Base-by-base conservation (phyloP, 176 grass and related monocot genomes). In the Dactylis glomerata region DNA sequence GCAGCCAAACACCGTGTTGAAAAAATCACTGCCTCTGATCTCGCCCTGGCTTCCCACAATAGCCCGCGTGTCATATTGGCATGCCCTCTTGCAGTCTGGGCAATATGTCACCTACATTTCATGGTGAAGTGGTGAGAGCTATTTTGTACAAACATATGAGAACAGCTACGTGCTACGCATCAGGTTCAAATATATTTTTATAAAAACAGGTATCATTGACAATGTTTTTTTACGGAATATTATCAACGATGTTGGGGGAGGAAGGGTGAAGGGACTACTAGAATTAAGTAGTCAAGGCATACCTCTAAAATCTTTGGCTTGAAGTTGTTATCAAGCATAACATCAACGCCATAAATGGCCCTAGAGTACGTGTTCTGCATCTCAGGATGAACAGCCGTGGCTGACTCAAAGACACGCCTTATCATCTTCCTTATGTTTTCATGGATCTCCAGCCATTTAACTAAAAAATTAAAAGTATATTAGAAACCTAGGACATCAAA, bases 281-380 rank as follows among this genome's bases (percentile, higher is more conserved):
- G 37, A 81, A 68, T 2, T n/a, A 88, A 81, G 27, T 61, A 46
- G 27, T 16, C 11, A 15, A 81, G 38, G 55, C 65, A 38, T 89
- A 95, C 96, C 92, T 98, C 96, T 81, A 98, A 83, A 80, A 98
- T 79, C 82, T 95, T 98, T 68, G 92, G 91, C 78, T 87, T 89
- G 80, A 90, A 98, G 57, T 65, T 75, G 80, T 82, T 68, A 85
- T 98, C 96, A 73, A 98, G 91, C 96, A 98, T 98, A 59, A 98
- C 89, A 83, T 98, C 96, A 32, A 95, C 78, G 19, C 96, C 96
- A 83, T 95, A 98, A 1, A 98, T 98, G 81, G 96, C 96, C 84
- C 96, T 87, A 30, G 85, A 91, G 36, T 79, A 87, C 44, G 91
- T 73, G 76, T 82, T 90, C 59, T 95, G 92, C 92, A 98, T 98